phyloP scores from a whole-genome alignment of 371 early-diverging fungal genomes.

The Rhizopus arrhizus region DNA sequence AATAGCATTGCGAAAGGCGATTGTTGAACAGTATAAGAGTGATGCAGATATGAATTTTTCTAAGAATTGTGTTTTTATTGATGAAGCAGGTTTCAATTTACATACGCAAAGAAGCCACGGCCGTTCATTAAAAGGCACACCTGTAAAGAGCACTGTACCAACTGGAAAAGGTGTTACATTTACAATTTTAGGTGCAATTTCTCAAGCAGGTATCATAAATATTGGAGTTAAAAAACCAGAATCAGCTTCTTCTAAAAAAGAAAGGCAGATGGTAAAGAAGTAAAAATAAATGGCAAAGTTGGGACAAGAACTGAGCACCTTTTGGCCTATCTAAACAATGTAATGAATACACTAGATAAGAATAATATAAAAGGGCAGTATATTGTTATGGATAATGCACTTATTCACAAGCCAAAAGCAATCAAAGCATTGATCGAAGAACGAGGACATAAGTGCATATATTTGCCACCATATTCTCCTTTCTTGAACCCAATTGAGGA shows the following conservation, averaged over 20 bases:
- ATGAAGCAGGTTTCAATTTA: conserved; percentile 26
- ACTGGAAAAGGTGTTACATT: conserved; percentile 21
- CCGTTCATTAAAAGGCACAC: conserved; percentile 24
- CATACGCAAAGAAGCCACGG: conserved; percentile 21
- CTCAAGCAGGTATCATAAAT: conserved; percentile 24
- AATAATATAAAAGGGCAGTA: conserved; percentile 19
- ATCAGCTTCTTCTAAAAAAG: conserved; percentile 24
- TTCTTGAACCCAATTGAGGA: too few relatives aligned
- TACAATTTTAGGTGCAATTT: conserved; percentile 25
- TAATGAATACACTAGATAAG: conserved; percentile 22
- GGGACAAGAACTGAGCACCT: conserved; percentile 22
- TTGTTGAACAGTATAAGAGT: conserved; percentile 29
- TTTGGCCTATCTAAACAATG: conserved; percentile 20
- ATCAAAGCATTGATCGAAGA: conserved; percentile 11
- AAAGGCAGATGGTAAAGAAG: conserved; percentile 17
- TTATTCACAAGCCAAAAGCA: conserved; percentile 10
- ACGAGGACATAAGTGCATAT: conserved; percentile 16
- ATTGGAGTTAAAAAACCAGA: conserved; percentile 21
- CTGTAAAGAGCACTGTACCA: conserved; percentile 23
- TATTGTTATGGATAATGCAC: conserved; percentile 11
- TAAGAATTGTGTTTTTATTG: conserved; percentile 25
- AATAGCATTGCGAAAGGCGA: conserved; percentile 26
- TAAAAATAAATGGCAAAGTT: conserved; percentile 18
- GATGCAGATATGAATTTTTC: conserved; percentile 23
- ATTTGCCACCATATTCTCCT: conserved; percentile 6